These are phyloP conservation scores for Dittrichia graveolens DNA, from an alignment of 129 eudicot species.

Conservation along the genomic window DNA sequence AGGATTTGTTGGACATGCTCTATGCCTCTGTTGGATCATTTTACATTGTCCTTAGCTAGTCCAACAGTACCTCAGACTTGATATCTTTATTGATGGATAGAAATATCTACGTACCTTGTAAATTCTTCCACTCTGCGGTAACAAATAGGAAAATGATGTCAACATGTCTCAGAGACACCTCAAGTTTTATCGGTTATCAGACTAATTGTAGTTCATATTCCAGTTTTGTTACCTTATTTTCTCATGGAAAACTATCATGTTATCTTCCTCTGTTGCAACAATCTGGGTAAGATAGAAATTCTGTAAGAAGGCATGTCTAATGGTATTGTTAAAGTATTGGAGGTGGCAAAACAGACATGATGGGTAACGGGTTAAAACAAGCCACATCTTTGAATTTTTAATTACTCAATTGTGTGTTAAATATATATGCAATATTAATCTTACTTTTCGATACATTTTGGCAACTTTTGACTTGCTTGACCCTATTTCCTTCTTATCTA, in stretches of 20 bases:
- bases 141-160: constrained; percentile 29
- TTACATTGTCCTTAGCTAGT: constrained; percentile 17
- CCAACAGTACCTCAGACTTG: constrained; percentile 6
- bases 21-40: neutral
- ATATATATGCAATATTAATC: neutral
- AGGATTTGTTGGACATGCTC: neutral
- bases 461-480: constrained; percentile 6
- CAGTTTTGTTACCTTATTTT: constrained; percentile 70
- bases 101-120: constrained; percentile 55
- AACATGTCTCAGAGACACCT: constrained; percentile 13
- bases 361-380: neutral
- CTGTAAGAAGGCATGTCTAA: constrained; percentile 15
- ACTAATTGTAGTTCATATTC: constrained; percentile 11
- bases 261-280: constrained; percentile 83
- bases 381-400: neutral
- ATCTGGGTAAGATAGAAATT: constrained; percentile 48
- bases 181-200: constrained; percentile 1
- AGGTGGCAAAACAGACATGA: constrained; percentile 1
- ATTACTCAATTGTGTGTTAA: neutral
- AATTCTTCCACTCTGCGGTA: constrained; percentile 88
- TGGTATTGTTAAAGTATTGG: constrained; percentile 1
- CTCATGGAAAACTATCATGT: constrained; percentile 74
- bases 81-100: constrained; percentile 9
- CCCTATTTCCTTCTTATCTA: constrained; percentile 2
- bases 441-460: neutral